Conservation (phyloP, 2,329 filamentous ascomycete genomes). For the Orbilia quercus region DNA sequence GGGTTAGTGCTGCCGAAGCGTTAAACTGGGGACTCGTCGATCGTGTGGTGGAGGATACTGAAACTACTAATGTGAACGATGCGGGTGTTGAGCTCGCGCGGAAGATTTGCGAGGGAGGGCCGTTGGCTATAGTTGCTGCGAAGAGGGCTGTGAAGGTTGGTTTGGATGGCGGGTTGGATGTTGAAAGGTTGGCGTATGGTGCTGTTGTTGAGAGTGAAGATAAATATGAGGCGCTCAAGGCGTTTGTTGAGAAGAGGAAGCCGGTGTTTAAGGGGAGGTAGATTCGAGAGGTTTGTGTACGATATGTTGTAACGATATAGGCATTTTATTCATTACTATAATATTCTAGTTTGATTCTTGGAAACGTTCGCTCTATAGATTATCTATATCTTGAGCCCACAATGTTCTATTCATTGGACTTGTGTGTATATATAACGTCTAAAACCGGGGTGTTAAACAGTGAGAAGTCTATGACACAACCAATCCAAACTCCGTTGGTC, state of each 20-base stretch:
- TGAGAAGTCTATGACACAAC: conserved; percentile 27
- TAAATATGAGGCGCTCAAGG: conserved; percentile 84
- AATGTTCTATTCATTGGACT: no score
- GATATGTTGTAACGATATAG: conserved; percentile 16
- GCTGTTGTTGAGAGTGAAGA: conserved; percentile 85
- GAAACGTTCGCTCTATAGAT: no score
- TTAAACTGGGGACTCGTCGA: conserved; percentile 93
- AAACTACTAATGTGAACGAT: conserved; percentile 63
- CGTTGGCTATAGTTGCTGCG: conserved; percentile 81
- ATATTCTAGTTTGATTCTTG: no score
- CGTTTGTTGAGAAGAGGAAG: conserved; percentile 82
- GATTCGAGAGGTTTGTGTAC: conserved; percentile 23
- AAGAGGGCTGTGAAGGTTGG: conserved; percentile 80
- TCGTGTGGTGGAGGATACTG: conserved; percentile 74
- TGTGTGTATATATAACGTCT: no score
- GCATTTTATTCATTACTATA: no score
- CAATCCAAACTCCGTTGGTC: conserved; percentile 60
- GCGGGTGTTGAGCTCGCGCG: conserved; percentile 78
- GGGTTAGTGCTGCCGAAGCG: conserved; percentile 83
- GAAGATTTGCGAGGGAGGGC: conserved; percentile 90
- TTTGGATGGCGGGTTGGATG: conserved; percentile 73
- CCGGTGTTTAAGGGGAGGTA: conserved; percentile 72
- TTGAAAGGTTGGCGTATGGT: conserved; percentile 86
- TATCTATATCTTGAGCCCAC: no score
- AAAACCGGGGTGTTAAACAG: no score